These are phyloP conservation scores for Oryza glumipatula DNA, from an alignment of 176 grass and related monocot species.

Conservation along the genomic window DNA sequence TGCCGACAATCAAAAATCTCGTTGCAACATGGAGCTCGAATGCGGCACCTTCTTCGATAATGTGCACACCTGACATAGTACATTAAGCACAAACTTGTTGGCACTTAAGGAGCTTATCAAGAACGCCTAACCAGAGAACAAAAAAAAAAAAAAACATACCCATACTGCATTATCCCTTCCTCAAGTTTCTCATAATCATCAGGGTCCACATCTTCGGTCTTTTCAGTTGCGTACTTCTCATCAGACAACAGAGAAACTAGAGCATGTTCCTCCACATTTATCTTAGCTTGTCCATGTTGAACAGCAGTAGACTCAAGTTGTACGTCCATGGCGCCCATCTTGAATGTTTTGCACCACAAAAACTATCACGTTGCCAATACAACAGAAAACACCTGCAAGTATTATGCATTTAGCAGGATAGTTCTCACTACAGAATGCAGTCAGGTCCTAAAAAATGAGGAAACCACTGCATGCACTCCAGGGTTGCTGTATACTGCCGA, in stretches of 20 bases:
- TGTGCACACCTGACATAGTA: constrained; percentile 65
- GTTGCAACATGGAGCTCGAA: constrained; percentile 80
- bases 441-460: constrained; percentile 46
- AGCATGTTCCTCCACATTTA: constrained; percentile 36
- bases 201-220: constrained; percentile 29
- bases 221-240: constrained; percentile 36
- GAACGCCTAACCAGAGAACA: background rate
- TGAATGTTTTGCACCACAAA: constrained; percentile 19
- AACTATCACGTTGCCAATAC: constrained; percentile 45
- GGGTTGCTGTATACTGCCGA: constrained; percentile 49
- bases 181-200: constrained; percentile 46
- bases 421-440: constrained; percentile 60
- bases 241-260: constrained; percentile 5
- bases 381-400: constrained; percentile 82
- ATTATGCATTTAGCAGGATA: constrained; percentile 65
- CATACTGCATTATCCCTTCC: constrained; percentile 78
- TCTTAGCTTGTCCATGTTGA: constrained; percentile 44
- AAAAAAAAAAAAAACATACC: constrained; percentile 59
- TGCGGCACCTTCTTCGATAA: constrained; percentile 81
- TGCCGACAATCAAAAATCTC: constrained; percentile 86
- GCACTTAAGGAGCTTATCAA: background rate
- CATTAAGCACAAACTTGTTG: constrained; percentile 30
- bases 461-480: constrained; percentile 47
- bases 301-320: constrained; percentile 34
- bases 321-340: constrained; percentile 50